Conservation (phyloP, 2,329 filamentous ascomycete genomes). For the Magnaporthiopsis poae region DNA sequence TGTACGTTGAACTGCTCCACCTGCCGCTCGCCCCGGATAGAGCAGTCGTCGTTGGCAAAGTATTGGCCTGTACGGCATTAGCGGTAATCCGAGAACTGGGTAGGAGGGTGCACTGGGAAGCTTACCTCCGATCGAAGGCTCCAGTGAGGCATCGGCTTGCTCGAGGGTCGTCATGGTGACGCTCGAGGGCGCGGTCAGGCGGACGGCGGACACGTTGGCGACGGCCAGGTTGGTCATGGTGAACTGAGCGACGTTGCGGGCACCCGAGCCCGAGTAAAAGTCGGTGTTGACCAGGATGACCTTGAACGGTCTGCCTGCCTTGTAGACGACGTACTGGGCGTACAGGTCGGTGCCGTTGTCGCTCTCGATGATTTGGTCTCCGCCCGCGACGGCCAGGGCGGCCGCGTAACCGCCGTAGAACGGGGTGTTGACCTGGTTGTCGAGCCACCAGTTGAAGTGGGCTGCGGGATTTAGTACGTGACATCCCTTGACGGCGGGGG, state of each 20-base stretch:
- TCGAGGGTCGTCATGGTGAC: too few species aligned
- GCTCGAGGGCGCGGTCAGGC: slow-evolving; percentile 28
- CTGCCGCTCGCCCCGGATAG: slow-evolving; percentile 28
- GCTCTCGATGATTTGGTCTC: slow-evolving; percentile 30
- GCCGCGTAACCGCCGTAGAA: slow-evolving; percentile 15
- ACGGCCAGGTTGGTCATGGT: slow-evolving; percentile 29
- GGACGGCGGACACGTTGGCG: slow-evolving; percentile 28
- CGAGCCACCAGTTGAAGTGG: not conserved
- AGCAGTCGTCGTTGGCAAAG: slow-evolving; percentile 36
- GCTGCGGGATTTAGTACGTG: slow-evolving; percentile 26
- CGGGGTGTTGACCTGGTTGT: not conserved
- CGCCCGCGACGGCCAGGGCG: slow-evolving; percentile 9
- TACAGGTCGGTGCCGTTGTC: slow-evolving; percentile 33
- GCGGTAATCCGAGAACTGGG: too few species aligned
- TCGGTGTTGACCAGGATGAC: slow-evolving; percentile 38
- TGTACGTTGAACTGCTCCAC: slow-evolving; percentile 26
- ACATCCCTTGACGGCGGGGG: not conserved
- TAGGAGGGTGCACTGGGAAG: too few species aligned
- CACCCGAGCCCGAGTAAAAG: slow-evolving; percentile 27
- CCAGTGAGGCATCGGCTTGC: too few species aligned
- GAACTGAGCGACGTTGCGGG: slow-evolving; percentile 28
- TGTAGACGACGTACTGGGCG: slow-evolving; percentile 37
- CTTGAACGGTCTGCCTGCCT: slow-evolving; percentile 24
- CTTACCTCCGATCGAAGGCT: too few species aligned
- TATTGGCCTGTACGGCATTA: slow-evolving; percentile 28